Conservation (phyloP, 768 basidiomycete species). For the Lentinula edodes region DNA sequence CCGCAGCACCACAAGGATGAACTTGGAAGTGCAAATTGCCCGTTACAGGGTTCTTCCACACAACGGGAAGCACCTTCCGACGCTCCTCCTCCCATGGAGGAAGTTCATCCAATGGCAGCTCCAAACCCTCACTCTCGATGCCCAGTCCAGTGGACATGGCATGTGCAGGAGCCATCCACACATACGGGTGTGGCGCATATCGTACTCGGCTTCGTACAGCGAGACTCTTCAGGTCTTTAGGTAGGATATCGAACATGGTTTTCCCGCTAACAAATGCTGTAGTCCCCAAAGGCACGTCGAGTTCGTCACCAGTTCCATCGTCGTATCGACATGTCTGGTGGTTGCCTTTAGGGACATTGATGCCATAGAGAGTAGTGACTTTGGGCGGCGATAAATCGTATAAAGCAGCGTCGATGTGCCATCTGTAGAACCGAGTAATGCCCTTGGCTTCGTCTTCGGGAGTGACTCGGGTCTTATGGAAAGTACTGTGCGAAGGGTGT, state of each 20-base stretch:
- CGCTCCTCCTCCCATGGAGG: conserved; percentile 79
- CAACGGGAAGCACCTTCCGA: conserved; percentile 61
- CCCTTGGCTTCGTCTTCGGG: conserved; percentile 71
- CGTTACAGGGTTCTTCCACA: conserved; percentile 90
- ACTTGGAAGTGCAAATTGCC: conserved; percentile 83
- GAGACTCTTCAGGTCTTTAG: conserved; percentile 67
- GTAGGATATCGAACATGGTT: conserved; percentile 80
- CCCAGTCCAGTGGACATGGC: conserved; percentile 78
- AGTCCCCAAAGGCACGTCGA: conserved; percentile 78
- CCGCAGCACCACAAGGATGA: conserved; percentile 71
- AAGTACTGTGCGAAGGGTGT: conserved; percentile 81
- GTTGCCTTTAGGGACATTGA: conserved; percentile 63
- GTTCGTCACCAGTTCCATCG: conserved; percentile 82
- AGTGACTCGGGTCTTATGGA: conserved; percentile 77
- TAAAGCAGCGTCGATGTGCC: conserved; percentile 90
- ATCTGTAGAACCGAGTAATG: conserved; percentile 84
- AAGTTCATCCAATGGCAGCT: conserved; percentile 60
- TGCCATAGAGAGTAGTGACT: conserved; percentile 81
- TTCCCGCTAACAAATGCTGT: conserved; percentile 81
- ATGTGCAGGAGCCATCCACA: conserved; percentile 82
- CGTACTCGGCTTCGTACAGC: conserved; percentile 71
- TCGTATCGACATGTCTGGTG: conserved; percentile 70
- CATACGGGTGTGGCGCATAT: conserved; percentile 84
- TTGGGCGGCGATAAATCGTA: conserved; percentile 74
- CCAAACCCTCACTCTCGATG: conserved; percentile 72